A percentile compares a stretch with the other conserved stretches of the same genome.
Conservation (phyloP, 2,329 filamentous ascomycete genomes). For the Ophiostoma triangulosporum region DNA sequence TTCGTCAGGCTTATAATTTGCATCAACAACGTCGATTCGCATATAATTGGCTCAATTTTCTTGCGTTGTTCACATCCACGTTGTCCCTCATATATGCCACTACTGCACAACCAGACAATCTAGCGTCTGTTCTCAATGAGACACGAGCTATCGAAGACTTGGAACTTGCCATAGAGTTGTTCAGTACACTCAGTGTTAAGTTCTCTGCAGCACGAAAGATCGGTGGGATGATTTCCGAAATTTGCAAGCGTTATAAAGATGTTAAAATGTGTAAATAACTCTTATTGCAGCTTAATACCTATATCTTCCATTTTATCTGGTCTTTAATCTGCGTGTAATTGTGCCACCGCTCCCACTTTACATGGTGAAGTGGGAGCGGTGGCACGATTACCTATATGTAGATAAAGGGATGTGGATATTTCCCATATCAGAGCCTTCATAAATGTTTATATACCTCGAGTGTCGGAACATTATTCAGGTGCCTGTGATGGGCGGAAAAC, state of each 20-base stretch:
- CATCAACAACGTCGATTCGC: slow-evolving; percentile 26
- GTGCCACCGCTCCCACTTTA: too few species aligned
- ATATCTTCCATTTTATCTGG: too few species aligned
- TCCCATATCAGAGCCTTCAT: too few species aligned
- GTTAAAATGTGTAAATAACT: slow-evolving; percentile 1
- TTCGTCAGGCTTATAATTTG: slow-evolving; percentile 27
- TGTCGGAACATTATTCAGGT: too few species aligned
- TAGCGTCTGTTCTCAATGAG: slow-evolving; percentile 17
- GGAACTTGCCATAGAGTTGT: slow-evolving; percentile 20
- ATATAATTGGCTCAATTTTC: slow-evolving; percentile 29
- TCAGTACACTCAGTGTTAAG: slow-evolving; percentile 20
- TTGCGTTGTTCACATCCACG: slow-evolving; percentile 27
- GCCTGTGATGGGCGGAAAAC: too few species aligned
- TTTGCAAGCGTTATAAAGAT: slow-evolving; percentile 15
- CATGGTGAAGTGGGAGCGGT: too few species aligned
- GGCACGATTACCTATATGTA: too few species aligned
- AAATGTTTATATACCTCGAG: too few species aligned
- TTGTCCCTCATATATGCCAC: slow-evolving; percentile 30
- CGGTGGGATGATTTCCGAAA: slow-evolving; percentile 17
- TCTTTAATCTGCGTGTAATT: too few species aligned
- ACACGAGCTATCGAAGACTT: slow-evolving; percentile 20
- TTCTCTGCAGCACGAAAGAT: slow-evolving; percentile 21
- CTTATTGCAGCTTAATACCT: too few species aligned
- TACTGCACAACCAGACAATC: slow-evolving; percentile 24
- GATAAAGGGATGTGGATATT: too few species aligned